Evolutionary conservation across 345 rosid genomes (phyloP).

Genomic region (Camelina hispida): DNA sequence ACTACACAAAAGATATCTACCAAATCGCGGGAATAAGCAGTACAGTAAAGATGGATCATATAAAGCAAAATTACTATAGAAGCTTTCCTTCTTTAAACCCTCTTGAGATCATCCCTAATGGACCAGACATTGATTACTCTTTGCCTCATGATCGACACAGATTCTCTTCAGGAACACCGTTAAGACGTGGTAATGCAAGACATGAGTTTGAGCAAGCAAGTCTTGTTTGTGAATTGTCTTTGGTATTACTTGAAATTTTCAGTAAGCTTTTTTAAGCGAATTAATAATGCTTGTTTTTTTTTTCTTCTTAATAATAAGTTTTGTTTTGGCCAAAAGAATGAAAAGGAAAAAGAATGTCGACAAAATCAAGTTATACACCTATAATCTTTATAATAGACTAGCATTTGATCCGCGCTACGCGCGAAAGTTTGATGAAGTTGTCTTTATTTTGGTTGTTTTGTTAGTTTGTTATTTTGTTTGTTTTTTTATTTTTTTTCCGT

Average conservation of each 20-base stretch:
- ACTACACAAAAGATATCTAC: constrained; percentile 66
- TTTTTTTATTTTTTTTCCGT: no score
- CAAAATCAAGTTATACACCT: no score
- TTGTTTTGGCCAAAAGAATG: not conserved
- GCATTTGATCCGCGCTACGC: no score
- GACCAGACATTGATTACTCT: constrained; percentile 62
- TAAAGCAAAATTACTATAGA: constrained; percentile 69
- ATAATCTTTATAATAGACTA: no score
- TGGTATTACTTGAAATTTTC: not conserved
- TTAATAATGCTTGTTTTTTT: not conserved
- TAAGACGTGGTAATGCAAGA: not conserved
- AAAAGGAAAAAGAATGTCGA: no score
- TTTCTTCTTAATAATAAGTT: not conserved
- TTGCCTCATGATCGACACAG: constrained; percentile 60
- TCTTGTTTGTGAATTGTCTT: not conserved
- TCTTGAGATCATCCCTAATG: constrained; percentile 61
- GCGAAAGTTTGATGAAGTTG: no score
- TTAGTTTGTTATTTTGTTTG: no score
- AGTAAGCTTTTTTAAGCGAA: not conserved
- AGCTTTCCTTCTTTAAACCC: constrained; percentile 74
- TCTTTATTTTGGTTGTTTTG: no score
- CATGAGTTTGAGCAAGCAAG: not conserved
- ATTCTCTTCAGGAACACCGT: constrained; percentile 31
- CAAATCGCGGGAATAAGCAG: constrained; percentile 57
- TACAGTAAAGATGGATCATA: constrained; percentile 67